Base-by-base conservation (phyloP, 2,329 filamentous ascomycete genomes). In the Metarhizium guizhouense region DNA sequence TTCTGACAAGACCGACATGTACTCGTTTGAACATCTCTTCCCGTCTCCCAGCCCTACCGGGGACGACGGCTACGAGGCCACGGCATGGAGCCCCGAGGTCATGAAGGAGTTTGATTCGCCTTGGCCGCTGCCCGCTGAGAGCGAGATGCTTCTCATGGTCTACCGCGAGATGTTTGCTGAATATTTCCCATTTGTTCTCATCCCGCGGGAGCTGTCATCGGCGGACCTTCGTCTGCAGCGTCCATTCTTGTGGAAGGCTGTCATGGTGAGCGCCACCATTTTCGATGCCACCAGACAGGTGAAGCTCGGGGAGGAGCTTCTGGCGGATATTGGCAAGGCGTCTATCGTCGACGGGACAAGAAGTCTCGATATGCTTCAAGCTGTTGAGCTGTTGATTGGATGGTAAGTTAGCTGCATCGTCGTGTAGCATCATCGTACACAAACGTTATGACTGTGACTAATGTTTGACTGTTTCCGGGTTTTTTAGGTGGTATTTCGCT, bases 191-290 rank as follows among this genome's bases (percentile, higher is more conserved):
- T 80, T 80, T 57, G 72, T 76, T 8, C 59, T 74, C 14, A 64
- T 78, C 4, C 71, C 76, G 0, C 58, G 61, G 29, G 58, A 67
- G 48, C 60, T 76, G 60, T 64, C 63, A 3, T 67, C 74, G 1
- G 61, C 63, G 2, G 64, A 72, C 58, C 64, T 80, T 48, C 68
- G 67, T 30, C 61, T 63, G 30, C 57, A 69, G 57, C 65, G 71
- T 6, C 76, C 77, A 25, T 74, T 75, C 45, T 59, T 79, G 45
- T 81, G 76, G 76, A 78, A 77, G 61, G 74, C 70, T 4, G 63
- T 75, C 58, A 78, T 80, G 72, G 71, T 79, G 64, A 69, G 68
- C 51, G 66, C 70, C 18, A 68, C 66, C 55, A 70, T 75, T 51
- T 67, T 71, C 2, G 72, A 80, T 49, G 75, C 75, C 0, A 55